Conservation (phyloP, 306 rosid genomes). For the Medicago lupulina region DNA sequence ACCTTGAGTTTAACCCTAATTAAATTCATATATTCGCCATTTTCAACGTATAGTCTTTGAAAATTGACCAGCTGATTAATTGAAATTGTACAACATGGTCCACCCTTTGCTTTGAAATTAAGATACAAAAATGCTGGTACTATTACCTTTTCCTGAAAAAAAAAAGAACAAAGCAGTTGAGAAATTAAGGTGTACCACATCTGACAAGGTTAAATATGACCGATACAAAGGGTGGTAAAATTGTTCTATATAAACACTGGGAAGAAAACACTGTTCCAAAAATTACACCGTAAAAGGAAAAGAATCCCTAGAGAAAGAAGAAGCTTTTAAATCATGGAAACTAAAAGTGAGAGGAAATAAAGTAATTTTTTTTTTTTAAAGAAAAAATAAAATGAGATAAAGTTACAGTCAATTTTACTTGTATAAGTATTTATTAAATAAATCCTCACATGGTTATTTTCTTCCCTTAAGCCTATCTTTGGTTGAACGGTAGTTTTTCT, state of each 20-base stretch:
- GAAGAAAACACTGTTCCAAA: constrained; percentile 27
- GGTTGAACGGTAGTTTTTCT: too few relatives aligned
- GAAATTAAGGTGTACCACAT: constrained; percentile 28
- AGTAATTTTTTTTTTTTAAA: too few relatives aligned
- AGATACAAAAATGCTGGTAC: constrained; percentile 18
- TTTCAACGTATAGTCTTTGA: constrained; percentile 35
- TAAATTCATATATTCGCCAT: constrained; percentile 26
- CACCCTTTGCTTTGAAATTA: constrained; percentile 29
- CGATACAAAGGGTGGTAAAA: constrained; percentile 16
- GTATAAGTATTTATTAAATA: too few relatives aligned
- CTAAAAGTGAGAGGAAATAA: background rate
- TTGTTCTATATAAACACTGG: background rate
- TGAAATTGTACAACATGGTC: constrained; percentile 38
- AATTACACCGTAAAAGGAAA: constrained; percentile 27
- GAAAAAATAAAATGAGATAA: background rate
- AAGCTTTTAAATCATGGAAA: constrained; percentile 13
- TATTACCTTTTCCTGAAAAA: constrained; percentile 29
- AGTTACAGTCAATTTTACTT: constrained; percentile 6
- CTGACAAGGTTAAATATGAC: constrained; percentile 41
- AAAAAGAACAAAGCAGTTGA: constrained; percentile 13
- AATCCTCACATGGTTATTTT: too few relatives aligned
- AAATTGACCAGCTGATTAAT: background rate
- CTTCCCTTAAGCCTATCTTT: too few relatives aligned
- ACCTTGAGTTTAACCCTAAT: constrained; percentile 32
- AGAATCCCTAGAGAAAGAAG: constrained; percentile 3